Percentiles rank a stretch among this genome's conserved stretches.
Conservation (phyloP, 2,329 filamentous ascomycete species). For the Lecanosticta acicola region DNA sequence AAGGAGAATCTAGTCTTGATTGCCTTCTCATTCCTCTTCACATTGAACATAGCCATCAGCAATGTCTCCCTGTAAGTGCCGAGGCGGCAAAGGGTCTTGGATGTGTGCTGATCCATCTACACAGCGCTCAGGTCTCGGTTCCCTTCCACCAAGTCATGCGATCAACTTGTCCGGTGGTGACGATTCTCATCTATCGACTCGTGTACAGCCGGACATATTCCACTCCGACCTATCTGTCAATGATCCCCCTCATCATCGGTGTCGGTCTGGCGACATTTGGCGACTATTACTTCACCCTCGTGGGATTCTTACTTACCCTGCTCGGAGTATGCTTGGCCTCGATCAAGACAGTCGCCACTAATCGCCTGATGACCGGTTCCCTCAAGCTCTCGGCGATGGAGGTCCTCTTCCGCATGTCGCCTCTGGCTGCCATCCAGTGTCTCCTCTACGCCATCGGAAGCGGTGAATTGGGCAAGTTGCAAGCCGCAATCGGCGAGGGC, state of each 20-base stretch:
- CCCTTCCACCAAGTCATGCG: slow-evolving; percentile 62
- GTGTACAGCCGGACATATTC: slow-evolving; percentile 54
- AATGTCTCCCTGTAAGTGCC: slow-evolving; percentile 52
- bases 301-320: slow-evolving; percentile 40
- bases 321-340: slow-evolving; percentile 36
- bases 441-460: slow-evolving; percentile 18
- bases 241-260: slow-evolving; percentile 56
- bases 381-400: slow-evolving; percentile 55
- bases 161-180: slow-evolving; percentile 57
- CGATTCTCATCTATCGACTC: slow-evolving; percentile 56
- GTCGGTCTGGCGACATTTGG: slow-evolving; percentile 57
- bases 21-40: slow-evolving; percentile 57
- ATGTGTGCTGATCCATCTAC: neutral
- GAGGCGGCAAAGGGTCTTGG: slow-evolving; percentile 1
- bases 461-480: slow-evolving; percentile 36
- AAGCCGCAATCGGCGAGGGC: slow-evolving; percentile 17
- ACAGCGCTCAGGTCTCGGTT: slow-evolving; percentile 47
- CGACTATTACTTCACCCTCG: slow-evolving; percentile 56
- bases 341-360: slow-evolving; percentile 58
- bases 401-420: slow-evolving; percentile 44
- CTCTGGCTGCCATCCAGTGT: slow-evolving; percentile 20
- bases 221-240: slow-evolving; percentile 53
- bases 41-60: slow-evolving; percentile 59
- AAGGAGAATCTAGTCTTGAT: slow-evolving; percentile 52
- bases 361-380: slow-evolving; percentile 59